phyloP scores from a whole-genome alignment of 2,329 filamentous ascomycete species.

The Botryotinia convoluta region DNA sequence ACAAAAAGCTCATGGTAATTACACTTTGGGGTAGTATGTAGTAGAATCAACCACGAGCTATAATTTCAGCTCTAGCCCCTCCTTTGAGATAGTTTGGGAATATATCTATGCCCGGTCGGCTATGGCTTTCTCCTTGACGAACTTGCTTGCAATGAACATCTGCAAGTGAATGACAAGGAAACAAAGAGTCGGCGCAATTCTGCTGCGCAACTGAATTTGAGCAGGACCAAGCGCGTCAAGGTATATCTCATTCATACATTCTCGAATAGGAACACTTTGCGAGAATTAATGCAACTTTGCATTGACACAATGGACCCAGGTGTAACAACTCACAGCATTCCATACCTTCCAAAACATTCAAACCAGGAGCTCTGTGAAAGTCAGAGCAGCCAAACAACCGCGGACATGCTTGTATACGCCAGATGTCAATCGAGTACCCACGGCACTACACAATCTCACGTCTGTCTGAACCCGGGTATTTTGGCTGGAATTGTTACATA shows the following conservation, averaged over 20 bases:
- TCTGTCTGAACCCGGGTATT: not conserved
- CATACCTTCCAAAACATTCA: not conserved
- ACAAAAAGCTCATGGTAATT: not conserved
- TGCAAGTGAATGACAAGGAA: not conserved
- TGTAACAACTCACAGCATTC: not conserved
- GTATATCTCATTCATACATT: not conserved
- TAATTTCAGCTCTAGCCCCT: not conserved
- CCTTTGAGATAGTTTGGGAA: not conserved
- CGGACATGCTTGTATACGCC: no score
- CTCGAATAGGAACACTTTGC: not conserved
- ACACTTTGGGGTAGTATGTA: not conserved
- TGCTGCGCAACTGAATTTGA: not conserved
- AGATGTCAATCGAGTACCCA: not conserved
- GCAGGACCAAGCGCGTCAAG: not conserved
- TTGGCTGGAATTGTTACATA: not conserved
- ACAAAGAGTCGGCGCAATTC: not conserved
- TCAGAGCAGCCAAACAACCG: not conserved
- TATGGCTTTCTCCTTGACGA: not conserved
- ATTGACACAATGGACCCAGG: not conserved
- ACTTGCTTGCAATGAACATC: not conserved
- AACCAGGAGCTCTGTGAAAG: not conserved
- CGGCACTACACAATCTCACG: not conserved
- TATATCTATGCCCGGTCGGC: no score
- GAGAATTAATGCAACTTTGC: constrained; percentile 5
- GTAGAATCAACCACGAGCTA: not conserved